phyloP scores from a whole-genome alignment of 23 red algal genomes.

The Gracilaria gracilis region DNA sequence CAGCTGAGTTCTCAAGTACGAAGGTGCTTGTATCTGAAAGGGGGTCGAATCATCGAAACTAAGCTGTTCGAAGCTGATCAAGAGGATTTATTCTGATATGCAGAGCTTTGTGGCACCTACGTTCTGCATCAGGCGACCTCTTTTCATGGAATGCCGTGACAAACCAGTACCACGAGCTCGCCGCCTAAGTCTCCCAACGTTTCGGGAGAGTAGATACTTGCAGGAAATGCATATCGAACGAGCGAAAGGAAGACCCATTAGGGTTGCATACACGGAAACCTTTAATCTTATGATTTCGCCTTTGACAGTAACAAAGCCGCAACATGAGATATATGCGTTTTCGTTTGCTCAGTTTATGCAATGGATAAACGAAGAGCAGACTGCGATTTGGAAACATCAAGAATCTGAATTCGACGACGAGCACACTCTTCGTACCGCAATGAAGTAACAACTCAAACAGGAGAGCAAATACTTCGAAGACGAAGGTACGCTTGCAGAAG shows the following conservation, averaged over 20 bases:
- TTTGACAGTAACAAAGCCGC: constrained; percentile 24
- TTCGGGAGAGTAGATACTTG: constrained; percentile 55
- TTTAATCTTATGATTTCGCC: constrained; percentile 59
- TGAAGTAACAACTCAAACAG: neutral
- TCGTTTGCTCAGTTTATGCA: constrained; percentile 25
- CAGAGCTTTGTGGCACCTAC: constrained; percentile 12
- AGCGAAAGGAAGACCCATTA: constrained; percentile 25
- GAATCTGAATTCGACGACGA: neutral
- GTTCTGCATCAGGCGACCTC: neutral
- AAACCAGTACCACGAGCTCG: constrained; percentile 20
- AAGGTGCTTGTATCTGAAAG: too few species aligned
- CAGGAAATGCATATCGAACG: constrained; percentile 38
- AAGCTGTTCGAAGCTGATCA: neutral
- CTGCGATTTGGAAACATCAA: neutral
- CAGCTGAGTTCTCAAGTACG: too few species aligned
- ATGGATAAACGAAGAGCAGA: neutral
- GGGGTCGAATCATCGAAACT: too few species aligned
- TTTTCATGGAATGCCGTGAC: neutral
- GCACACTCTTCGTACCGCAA: neutral
- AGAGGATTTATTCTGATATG: neutral
- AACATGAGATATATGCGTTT: constrained; percentile 21
- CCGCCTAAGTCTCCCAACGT: constrained; percentile 63
- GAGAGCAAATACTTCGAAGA: neutral
- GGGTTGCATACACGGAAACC: neutral
- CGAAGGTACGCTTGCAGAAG: neutral